Conservation (phyloP, 352 stramenopile genomes). For the Phytophthora palmivora region DNA sequence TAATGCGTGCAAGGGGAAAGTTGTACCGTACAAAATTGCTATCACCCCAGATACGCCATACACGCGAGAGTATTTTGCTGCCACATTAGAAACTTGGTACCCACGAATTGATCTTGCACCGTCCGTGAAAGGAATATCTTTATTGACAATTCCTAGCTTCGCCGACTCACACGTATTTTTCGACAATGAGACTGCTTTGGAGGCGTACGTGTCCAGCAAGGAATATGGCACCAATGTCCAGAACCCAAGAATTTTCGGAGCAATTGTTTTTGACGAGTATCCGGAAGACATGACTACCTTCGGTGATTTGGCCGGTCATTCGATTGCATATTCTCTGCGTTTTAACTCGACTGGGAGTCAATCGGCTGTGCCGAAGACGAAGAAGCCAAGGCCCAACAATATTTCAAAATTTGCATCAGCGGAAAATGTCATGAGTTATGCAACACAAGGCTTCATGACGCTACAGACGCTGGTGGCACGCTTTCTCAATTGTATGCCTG, state of each 20-base stretch:
- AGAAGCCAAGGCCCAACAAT: slow-evolving; percentile 24
- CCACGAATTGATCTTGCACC: slow-evolving; percentile 59
- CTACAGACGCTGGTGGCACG: slow-evolving; percentile 72
- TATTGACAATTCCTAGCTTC: slow-evolving; percentile 63
- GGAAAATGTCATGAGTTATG: slow-evolving; percentile 49
- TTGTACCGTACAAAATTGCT: slow-evolving; percentile 79
- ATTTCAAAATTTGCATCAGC: slow-evolving; percentile 23
- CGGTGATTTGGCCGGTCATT: slow-evolving; percentile 40
- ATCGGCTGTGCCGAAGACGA: slow-evolving; percentile 56
- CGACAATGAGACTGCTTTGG: slow-evolving; percentile 53
- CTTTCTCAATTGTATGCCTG: slow-evolving; percentile 72
- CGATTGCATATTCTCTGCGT: slow-evolving; percentile 68
- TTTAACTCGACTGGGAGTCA: slow-evolving; percentile 68
- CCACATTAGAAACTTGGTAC: slow-evolving; percentile 59
- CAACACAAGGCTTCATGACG: slow-evolving; percentile 72
- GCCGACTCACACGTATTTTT: slow-evolving; percentile 68
- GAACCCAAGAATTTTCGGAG: slow-evolving; percentile 72
- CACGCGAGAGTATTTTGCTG: slow-evolving; percentile 69
- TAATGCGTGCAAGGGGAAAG: slow-evolving; percentile 48
- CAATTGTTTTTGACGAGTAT: slow-evolving; percentile 67
- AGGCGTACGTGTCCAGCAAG: slow-evolving; percentile 58
- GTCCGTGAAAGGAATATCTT: slow-evolving; percentile 44
- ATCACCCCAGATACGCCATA: slow-evolving; percentile 74
- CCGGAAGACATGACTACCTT: slow-evolving; percentile 42
- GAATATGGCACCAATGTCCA: slow-evolving; percentile 56